Percentiles rank a stretch among this genome's conserved stretches.
Evolutionary conservation across 257 asterid genomes (phyloP).

Genomic region (Solanum sparsipilum): DNA sequence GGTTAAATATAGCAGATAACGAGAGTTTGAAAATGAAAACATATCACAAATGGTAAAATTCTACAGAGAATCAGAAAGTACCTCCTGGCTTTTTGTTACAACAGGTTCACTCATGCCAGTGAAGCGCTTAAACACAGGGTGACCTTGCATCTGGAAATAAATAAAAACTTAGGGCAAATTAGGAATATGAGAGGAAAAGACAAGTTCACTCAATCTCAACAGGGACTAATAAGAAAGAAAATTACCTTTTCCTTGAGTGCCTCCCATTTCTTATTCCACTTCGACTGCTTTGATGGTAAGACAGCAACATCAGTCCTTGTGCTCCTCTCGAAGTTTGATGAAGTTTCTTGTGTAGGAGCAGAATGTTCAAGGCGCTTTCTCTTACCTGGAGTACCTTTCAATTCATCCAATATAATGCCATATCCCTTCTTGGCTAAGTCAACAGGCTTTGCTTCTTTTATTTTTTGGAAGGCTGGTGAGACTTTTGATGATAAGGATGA

Average conservation of each 20-base stretch:
- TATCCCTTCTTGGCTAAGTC: constrained; percentile 80
- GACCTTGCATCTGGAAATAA: constrained; percentile 60
- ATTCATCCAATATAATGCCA: constrained; percentile 63
- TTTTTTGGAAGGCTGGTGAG: constrained; percentile 51
- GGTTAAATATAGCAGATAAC: not conserved
- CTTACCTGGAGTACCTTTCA: constrained; percentile 67
- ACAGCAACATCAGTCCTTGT: constrained; percentile 67
- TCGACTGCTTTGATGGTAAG: constrained; percentile 61
- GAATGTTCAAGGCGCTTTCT: constrained; percentile 73
- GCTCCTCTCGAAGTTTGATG: constrained; percentile 58
- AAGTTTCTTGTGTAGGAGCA: constrained; percentile 27
- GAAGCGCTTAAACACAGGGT: constrained; percentile 52
- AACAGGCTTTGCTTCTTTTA: constrained; percentile 74
- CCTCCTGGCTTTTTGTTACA: constrained; percentile 80
- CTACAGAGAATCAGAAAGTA: constrained; percentile 11
- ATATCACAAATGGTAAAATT: not conserved
- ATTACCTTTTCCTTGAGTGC: constrained; percentile 69
- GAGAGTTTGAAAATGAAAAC: not conserved
- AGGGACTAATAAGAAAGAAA: not conserved
- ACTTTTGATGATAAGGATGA: constrained; percentile 51
- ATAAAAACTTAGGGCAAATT: not conserved
- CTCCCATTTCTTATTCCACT: constrained; percentile 81
- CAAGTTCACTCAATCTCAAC: not conserved
- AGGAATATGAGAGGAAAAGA: not conserved
- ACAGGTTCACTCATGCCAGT: constrained; percentile 81